Evolutionary conservation across 1,284 basidiomycete genomes (phyloP).

Genomic region (Rhodotorula sp.): DNA sequence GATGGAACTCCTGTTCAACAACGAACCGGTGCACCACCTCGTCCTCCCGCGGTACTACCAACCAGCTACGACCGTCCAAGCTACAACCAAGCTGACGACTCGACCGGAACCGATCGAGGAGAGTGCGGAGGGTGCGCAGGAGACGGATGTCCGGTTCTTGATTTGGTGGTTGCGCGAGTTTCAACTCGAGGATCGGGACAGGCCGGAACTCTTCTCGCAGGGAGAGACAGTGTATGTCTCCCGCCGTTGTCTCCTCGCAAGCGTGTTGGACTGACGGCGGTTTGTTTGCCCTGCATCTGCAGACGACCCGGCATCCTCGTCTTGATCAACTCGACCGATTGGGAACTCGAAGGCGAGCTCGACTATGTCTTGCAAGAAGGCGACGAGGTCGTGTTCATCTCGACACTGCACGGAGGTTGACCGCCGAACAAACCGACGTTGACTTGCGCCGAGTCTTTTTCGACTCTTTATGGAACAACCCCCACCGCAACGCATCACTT

Average conservation of each 20-base stretch:
- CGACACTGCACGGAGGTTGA: slow-evolving; percentile 84
- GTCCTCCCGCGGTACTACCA: slow-evolving; percentile 57
- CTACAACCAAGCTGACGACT: slow-evolving; percentile 6
- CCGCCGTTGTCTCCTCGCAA: background rate
- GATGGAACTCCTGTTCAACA: slow-evolving; percentile 75
- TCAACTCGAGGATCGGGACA: slow-evolving; percentile 67
- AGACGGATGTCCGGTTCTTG: slow-evolving; percentile 69
- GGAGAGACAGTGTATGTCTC: slow-evolving; percentile 74
- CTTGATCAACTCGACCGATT: slow-evolving; percentile 93
- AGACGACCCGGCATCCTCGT: slow-evolving; percentile 96
- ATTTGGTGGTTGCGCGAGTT: slow-evolving; percentile 76
- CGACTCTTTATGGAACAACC: background rate
- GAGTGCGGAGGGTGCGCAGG: slow-evolving; percentile 48
- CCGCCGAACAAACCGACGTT: background rate
- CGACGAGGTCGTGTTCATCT: slow-evolving; percentile 95
- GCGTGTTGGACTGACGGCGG: background rate
- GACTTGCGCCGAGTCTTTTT: background rate
- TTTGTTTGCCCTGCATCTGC: slow-evolving; percentile 3
- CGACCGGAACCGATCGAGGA: slow-evolving; percentile 43
- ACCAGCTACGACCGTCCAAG: slow-evolving; percentile 19
- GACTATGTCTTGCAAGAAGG: slow-evolving; percentile 74
- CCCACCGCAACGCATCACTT: background rate
- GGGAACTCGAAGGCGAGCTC: slow-evolving; percentile 95
- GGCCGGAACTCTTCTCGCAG: slow-evolving; percentile 87
- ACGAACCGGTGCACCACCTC: slow-evolving; percentile 63